Percentiles rank a stretch among this genome's conserved stretches.
phyloP scores from a whole-genome alignment of 2,329 filamentous ascomycete genomes.

The Davidsoniella virescens region DNA sequence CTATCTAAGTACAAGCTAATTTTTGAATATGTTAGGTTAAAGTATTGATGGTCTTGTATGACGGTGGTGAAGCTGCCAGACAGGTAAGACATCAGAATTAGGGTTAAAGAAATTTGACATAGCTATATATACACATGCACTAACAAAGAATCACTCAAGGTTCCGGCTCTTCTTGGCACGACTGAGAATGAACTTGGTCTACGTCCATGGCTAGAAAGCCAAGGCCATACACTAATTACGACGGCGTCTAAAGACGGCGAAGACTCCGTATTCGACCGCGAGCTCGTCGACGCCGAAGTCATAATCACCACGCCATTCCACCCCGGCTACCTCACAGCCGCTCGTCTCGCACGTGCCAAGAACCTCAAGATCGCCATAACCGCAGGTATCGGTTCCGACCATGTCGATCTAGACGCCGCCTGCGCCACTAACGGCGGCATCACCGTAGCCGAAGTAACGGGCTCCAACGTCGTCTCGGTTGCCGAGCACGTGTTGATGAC shows the following conservation, averaged over 20 bases:
- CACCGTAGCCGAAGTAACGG: conserved; percentile 94
- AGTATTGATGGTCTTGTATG: conserved; percentile 86
- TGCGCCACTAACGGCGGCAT: conserved; percentile 97
- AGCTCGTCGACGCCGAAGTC: conserved; percentile 90
- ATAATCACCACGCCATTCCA: conserved; percentile 99
- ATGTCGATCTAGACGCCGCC: conserved; percentile 90
- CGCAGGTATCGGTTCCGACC: conserved; percentile 94
- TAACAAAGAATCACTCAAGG: conserved; percentile 24
- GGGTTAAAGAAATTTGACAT: background rate
- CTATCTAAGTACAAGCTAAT: background rate
- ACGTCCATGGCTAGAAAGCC: conserved; percentile 92
- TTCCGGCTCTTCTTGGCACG: conserved; percentile 75
- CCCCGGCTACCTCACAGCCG: conserved; percentile 90
- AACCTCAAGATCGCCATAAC: conserved; percentile 96
- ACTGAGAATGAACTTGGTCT: conserved; percentile 97
- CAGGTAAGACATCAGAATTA: conserved; percentile 39
- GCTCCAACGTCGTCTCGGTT: conserved; percentile 95
- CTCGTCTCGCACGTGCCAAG: conserved; percentile 95
- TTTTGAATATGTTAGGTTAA: conserved; percentile 52
- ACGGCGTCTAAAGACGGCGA: conserved; percentile 96
- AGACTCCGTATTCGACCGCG: conserved; percentile 83
- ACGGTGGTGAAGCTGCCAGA: conserved; percentile 75
- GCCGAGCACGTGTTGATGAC: conserved; percentile 99
- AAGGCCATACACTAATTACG: conserved; percentile 90
- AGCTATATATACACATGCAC: background rate